Evolutionary conservation across 345 rosid genomes (phyloP).

Genomic region (Capsella bursapastoris): DNA sequence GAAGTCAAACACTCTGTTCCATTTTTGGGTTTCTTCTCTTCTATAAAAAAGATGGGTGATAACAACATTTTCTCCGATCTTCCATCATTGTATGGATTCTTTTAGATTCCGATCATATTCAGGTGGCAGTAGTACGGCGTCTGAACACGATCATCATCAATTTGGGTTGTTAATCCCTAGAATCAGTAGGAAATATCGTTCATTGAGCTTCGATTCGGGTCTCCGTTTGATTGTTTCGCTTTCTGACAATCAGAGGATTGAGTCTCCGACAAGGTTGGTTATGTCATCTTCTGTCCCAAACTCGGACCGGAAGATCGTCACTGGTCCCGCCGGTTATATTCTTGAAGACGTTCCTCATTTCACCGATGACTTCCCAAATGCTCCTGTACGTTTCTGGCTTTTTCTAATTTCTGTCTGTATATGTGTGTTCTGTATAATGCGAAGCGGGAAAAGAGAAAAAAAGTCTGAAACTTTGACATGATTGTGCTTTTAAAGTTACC

Average conservation of each 20-base stretch:
- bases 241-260: conserved; percentile 34
- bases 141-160: conserved; percentile 33
- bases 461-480: conserved; percentile 21
- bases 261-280: conserved; percentile 37
- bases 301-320: conserved; percentile 53
- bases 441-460: conserved; percentile 29
- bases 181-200: conserved; percentile 39
- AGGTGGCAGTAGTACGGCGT: conserved; percentile 6
- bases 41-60: conserved; percentile 19
- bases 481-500: conserved; percentile 4
- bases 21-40: conserved; percentile 4
- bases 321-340: conserved; percentile 76
- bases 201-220: conserved; percentile 48
- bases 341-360: conserved; percentile 97
- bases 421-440: conserved; percentile 16
- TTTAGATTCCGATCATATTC: conserved; percentile 38
- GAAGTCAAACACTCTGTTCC: conserved; percentile 37
- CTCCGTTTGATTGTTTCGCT: conserved; percentile 40
- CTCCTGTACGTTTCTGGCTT: conserved; percentile 53
- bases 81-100: conserved; percentile 39
- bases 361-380: conserved; percentile 70
- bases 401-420: background rate
- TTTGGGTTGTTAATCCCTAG: conserved; percentile 35
- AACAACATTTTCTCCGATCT: conserved; percentile 23
- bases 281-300: conserved; percentile 38